Percentiles rank a stretch among this genome's conserved stretches.
These are phyloP conservation scores for Hemisphaericaspora nanyangensis DNA, from an alignment of 805 yeast species.

Conservation along the genomic window DNA sequence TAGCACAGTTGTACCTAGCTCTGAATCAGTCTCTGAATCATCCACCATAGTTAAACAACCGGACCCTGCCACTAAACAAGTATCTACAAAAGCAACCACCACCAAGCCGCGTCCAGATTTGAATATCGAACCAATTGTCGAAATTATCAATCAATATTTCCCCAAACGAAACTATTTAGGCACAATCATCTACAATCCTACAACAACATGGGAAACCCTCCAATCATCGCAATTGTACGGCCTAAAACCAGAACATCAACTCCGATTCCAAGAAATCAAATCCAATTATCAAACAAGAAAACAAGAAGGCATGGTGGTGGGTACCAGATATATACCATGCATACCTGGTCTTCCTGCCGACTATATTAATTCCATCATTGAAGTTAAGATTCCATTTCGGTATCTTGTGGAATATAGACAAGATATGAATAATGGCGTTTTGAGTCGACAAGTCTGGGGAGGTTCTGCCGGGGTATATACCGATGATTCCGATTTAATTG, in stretches of 20 bases:
- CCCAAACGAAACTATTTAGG: constrained; percentile 45
- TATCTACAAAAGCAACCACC: neutral
- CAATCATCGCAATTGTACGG: constrained; percentile 30
- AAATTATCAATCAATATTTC: constrained; percentile 21
- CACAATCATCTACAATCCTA: constrained; percentile 52
- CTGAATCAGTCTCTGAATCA: too few relatives aligned
- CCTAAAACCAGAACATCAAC: constrained; percentile 27
- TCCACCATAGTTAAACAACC: too few relatives aligned
- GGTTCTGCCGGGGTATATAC: constrained; percentile 75
- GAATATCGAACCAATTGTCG: constrained; percentile 17
- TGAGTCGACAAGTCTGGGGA: constrained; percentile 71
- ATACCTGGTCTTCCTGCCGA: constrained; percentile 36
- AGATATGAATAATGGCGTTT: constrained; percentile 35
- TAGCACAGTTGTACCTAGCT: too few relatives aligned
- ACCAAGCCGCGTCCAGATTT: constrained; percentile 1
- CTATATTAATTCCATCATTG: constrained; percentile 42
- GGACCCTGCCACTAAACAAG: neutral
- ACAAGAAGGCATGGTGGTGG: constrained; percentile 13
- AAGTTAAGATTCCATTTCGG: constrained; percentile 51
- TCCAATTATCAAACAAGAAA: constrained; percentile 22
- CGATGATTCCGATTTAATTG: constrained; percentile 84
- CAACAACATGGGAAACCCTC: constrained; percentile 45
- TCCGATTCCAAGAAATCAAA: constrained; percentile 25
- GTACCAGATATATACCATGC: constrained; percentile 34
- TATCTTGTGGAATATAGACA: constrained; percentile 36